phyloP scores from a whole-genome alignment of 176 grass and related monocot genomes.

The Oryza meridionalis region DNA sequence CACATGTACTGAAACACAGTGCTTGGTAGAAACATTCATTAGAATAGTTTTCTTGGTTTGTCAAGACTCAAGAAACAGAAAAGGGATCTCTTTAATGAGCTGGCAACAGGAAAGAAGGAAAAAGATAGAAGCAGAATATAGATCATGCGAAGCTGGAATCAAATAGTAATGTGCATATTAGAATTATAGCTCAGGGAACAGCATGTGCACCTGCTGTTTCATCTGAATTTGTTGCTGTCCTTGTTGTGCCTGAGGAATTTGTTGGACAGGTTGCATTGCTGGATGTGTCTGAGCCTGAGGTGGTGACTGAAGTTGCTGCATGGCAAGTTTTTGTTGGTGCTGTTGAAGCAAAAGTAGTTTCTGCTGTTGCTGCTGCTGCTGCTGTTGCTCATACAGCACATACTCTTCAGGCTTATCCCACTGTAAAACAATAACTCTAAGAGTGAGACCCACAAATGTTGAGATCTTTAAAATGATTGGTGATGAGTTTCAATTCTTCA shows the following conservation, averaged over 20 bases:
- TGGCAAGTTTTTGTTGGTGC: slow-evolving; percentile 84
- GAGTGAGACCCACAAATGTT: background rate
- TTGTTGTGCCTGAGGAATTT: slow-evolving; percentile 70
- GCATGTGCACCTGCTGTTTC: slow-evolving; percentile 67
- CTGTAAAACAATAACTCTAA: slow-evolving; percentile 44
- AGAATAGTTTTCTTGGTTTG: slow-evolving; percentile 16
- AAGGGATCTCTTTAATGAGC: background rate
- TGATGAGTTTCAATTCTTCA: slow-evolving; percentile 44
- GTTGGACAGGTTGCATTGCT: slow-evolving; percentile 63
- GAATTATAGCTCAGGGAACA: slow-evolving; percentile 47
- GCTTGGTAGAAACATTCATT: background rate
- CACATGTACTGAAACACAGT: background rate
- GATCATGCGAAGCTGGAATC: slow-evolving; percentile 6
- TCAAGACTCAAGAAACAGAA: slow-evolving; percentile 9
- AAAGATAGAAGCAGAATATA: slow-evolving; percentile 14
- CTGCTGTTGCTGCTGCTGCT: slow-evolving; percentile 80
- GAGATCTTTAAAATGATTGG: background rate
- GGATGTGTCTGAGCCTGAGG: slow-evolving; percentile 62
- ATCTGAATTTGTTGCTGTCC: slow-evolving; percentile 76
- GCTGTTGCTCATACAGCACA: slow-evolving; percentile 83
- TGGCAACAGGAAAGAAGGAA: background rate
- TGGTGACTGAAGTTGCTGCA: slow-evolving; percentile 81
- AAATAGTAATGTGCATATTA: slow-evolving; percentile 28
- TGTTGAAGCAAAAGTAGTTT: slow-evolving; percentile 93
- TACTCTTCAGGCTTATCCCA: slow-evolving; percentile 99